A percentile compares a stretch with the other conserved stretches of the same genome.
Evolutionary conservation across 2,329 filamentous ascomycete genomes (phyloP).

Genomic region (Alternaria incomplexa): DNA sequence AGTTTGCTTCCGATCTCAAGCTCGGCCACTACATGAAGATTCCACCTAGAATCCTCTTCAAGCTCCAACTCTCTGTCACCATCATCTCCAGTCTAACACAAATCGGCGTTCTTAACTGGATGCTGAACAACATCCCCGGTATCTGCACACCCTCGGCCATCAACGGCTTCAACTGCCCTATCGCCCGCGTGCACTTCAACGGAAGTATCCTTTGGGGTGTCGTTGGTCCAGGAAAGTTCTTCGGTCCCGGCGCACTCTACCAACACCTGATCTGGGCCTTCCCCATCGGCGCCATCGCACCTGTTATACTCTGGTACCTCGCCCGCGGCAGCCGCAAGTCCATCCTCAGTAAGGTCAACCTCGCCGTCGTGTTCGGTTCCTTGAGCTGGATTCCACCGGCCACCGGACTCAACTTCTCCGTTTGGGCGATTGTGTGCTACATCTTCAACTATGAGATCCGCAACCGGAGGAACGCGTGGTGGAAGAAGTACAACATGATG

Average conservation of each 20-base stretch:
- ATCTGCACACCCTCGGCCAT: constrained; percentile 82
- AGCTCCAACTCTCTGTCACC: constrained; percentile 78
- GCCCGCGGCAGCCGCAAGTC: constrained; percentile 63
- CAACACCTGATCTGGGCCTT: constrained; percentile 82
- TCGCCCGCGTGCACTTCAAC: constrained; percentile 88
- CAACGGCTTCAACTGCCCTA: constrained; percentile 86
- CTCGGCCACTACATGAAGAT: constrained; percentile 90
- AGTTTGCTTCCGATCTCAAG: constrained; percentile 87
- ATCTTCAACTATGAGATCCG: constrained; percentile 81
- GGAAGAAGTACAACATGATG: constrained; percentile 92
- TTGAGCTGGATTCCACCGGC: constrained; percentile 88
- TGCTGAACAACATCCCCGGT: constrained; percentile 77
- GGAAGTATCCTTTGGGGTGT: constrained; percentile 90
- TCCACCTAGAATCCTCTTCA: constrained; percentile 77
- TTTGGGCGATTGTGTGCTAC: constrained; percentile 86
- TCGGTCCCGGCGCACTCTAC: constrained; percentile 77
- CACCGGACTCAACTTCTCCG: constrained; percentile 80
- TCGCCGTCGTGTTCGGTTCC: constrained; percentile 82
- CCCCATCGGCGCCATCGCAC: constrained; percentile 74
- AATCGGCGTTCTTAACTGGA: constrained; percentile 87
- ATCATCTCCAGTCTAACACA: constrained; percentile 80
- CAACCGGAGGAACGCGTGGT: constrained; percentile 75
- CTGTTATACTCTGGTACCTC: constrained; percentile 76
- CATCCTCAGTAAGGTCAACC: constrained; percentile 76
- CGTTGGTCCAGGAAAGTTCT: constrained; percentile 82